A percentile compares a stretch with the other conserved stretches of the same genome.
These are phyloP conservation scores for Apiospora pterosperma DNA, from an alignment of 2,329 filamentous ascomycete genomes.

Conservation along the genomic window DNA sequence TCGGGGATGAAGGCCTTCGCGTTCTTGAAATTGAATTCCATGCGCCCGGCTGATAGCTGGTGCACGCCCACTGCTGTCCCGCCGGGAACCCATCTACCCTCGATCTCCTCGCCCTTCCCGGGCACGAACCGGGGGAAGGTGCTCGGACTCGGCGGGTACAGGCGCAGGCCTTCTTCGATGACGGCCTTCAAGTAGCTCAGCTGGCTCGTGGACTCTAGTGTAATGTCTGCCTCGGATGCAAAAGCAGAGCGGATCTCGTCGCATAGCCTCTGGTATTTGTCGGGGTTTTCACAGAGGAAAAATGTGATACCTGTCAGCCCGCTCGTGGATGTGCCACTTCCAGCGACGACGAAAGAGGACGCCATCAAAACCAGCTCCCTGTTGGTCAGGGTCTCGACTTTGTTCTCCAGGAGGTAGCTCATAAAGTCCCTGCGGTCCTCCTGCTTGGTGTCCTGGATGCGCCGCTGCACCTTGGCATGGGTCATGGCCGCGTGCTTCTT, in stretches of 20 bases:
- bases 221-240: conserved; percentile 34
- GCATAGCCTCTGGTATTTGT: conserved; percentile 27
- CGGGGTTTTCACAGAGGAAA: conserved; percentile 34
- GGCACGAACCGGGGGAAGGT: conserved; percentile 21
- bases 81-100: conserved; percentile 21
- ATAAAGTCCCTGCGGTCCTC: background rate
- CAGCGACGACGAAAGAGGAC: conserved; percentile 37
- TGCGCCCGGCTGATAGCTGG: background rate
- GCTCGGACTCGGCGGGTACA: conserved; percentile 32
- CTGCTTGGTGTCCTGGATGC: background rate
- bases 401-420: background rate
- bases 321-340: conserved; percentile 49
- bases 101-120: conserved; percentile 21
- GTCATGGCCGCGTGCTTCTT: background rate
- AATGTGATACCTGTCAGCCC: conserved; percentile 37
- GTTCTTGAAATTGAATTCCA: conserved; percentile 30
- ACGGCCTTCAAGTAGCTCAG: conserved; percentile 39
- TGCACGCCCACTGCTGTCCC: conserved; percentile 2
- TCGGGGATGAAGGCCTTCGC: conserved; percentile 36
- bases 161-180: conserved; percentile 39
- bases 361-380: conserved; percentile 20
- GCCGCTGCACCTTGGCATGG: background rate
- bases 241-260: conserved; percentile 37
- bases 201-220: conserved; percentile 25
- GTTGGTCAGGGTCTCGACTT: conserved; percentile 30